These are phyloP conservation scores for Ulota crispa DNA, from an alignment of 225 moss, liverwort and hornwort species.

Conservation along the genomic window DNA sequence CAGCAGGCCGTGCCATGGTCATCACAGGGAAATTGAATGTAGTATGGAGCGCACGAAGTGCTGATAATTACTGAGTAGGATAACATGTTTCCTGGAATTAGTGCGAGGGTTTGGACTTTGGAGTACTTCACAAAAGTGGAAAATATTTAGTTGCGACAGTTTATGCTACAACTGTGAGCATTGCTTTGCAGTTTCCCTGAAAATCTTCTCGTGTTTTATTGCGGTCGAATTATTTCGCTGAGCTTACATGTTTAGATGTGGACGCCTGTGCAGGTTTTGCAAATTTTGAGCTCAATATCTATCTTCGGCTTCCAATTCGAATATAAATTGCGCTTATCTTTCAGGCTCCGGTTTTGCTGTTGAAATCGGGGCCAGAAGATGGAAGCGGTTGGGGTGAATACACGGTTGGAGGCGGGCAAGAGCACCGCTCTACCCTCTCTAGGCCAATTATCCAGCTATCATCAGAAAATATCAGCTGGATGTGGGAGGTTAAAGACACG, in stretches of 20 bases:
- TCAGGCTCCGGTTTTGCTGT: slow-evolving; percentile 30
- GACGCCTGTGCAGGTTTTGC: slow-evolving; percentile 4
- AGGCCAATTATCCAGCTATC: slow-evolving; percentile 32
- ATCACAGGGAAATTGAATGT: slow-evolving; percentile 9
- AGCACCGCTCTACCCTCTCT: slow-evolving; percentile 13
- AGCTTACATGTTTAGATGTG: background rate
- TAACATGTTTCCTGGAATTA: background rate
- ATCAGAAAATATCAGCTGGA: slow-evolving; percentile 26
- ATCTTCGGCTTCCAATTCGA: background rate
- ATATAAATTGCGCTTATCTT: background rate
- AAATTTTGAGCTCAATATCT: slow-evolving; percentile 1
- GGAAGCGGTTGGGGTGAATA: slow-evolving; percentile 40
- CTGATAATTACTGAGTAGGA: slow-evolving; percentile 1
- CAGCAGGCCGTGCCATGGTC: background rate
- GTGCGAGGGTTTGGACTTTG: background rate
- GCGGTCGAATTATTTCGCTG: background rate
- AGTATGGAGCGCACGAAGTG: background rate
- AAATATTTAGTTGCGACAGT: background rate
- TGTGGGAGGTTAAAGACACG: slow-evolving; percentile 26
- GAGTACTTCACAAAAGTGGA: background rate
- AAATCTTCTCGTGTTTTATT: background rate
- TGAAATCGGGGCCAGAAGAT: slow-evolving; percentile 37
- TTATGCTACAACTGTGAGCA: background rate
- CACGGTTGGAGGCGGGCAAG: slow-evolving; percentile 28
- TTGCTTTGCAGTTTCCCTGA: background rate